Conservation (phyloP, 345 rosid genomes). For the Gossypium rotundifolium region DNA sequence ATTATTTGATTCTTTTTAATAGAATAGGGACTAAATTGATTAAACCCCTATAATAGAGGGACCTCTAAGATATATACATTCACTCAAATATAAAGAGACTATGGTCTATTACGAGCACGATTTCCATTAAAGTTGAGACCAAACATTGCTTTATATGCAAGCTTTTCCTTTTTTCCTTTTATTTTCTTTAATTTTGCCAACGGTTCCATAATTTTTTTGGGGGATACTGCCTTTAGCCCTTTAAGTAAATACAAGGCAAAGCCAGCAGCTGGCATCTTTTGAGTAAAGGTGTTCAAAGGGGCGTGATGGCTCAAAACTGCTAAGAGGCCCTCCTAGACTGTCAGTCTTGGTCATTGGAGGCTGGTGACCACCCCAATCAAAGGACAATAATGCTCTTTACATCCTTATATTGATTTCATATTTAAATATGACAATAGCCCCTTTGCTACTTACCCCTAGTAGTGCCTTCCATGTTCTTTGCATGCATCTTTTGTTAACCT, state of each 20-base stretch:
- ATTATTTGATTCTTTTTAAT: no score
- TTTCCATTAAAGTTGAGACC: not conserved
- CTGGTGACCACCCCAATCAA: slow-evolving; percentile 15
- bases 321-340: no score
- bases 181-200: slow-evolving; percentile 5
- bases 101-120: not conserved
- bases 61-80: no score
- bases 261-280: slow-evolving; percentile 15
- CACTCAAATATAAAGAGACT: no score
- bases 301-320: not conserved
- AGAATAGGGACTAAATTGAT: no score
- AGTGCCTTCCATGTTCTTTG: not conserved
- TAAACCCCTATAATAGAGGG: no score
- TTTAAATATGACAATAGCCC: not conserved
- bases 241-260: not conserved
- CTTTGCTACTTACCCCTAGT: not conserved
- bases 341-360: no score
- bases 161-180: not conserved
- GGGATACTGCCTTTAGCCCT: slow-evolving; percentile 13
- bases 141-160: not conserved
- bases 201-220: slow-evolving; percentile 13
- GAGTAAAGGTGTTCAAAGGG: slow-evolving; percentile 9
- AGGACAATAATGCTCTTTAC: slow-evolving; percentile 20
- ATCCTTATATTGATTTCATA: slow-evolving; percentile 1
- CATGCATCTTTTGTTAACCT: not conserved